phyloP scores from a whole-genome alignment of 1,284 basidiomycete species.

The Pterula multifida region DNA sequence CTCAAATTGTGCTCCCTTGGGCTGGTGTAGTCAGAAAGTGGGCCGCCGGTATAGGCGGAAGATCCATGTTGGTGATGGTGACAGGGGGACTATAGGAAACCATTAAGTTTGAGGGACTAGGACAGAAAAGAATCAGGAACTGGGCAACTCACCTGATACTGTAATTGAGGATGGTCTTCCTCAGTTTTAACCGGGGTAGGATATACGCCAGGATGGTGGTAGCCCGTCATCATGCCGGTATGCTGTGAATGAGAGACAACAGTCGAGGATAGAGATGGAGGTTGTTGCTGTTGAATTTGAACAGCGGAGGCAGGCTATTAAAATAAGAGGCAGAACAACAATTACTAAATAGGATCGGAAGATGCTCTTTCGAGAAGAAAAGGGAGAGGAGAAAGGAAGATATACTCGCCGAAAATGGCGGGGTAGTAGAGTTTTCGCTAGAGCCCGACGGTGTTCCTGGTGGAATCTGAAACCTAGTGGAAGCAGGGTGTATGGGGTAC shows the following conservation, averaged over 20 bases:
- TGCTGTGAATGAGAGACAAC: background rate
- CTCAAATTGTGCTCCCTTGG: background rate
- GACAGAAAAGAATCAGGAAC: background rate
- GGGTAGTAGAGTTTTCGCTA: constrained; percentile 54
- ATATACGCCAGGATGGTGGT: background rate
- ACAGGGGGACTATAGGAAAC: background rate
- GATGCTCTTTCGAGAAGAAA: constrained; percentile 10
- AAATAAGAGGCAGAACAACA: constrained; percentile 16
- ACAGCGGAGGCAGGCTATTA: background rate
- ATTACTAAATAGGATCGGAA: constrained; percentile 16
- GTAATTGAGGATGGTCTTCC: background rate
- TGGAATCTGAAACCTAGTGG: constrained; percentile 35
- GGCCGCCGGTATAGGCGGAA: background rate
- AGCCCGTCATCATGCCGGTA: background rate
- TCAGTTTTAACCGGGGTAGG: background rate
- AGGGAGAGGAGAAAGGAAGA: constrained; percentile 23
- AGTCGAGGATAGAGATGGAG: background rate
- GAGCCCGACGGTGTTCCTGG: constrained; percentile 54
- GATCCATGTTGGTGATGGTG: background rate
- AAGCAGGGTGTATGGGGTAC: constrained; percentile 11
- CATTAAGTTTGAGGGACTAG: background rate
- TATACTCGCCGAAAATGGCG: constrained; percentile 72
- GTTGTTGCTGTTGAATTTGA: background rate
- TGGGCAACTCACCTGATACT: background rate
- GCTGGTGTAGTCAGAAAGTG: background rate